Conservation (phyloP, 805 yeast species). For the Ogataea salicorniae region DNA sequence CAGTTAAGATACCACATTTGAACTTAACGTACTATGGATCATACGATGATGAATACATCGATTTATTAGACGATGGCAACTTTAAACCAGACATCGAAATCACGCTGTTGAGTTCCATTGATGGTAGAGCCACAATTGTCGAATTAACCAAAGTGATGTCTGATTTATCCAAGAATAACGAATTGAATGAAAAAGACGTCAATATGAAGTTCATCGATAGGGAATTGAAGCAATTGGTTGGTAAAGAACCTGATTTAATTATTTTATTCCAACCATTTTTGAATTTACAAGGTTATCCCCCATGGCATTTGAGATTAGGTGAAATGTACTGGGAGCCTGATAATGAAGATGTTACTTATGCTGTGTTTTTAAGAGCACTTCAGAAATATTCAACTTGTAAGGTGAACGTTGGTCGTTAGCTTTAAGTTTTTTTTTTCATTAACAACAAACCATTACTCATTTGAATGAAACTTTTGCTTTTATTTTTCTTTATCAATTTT, state of each 20-base stretch:
- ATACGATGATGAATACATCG: slow-evolving; percentile 29
- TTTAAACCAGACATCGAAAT: slow-evolving; percentile 40
- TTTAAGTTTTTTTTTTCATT: no score
- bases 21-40: slow-evolving; percentile 44
- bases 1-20: slow-evolving; percentile 63
- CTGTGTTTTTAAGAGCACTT: slow-evolving; percentile 75
- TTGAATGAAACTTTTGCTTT: no score
- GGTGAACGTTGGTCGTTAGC: slow-evolving; percentile 72
- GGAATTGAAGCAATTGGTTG: slow-evolving; percentile 68
- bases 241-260: slow-evolving; percentile 89
- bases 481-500: no score
- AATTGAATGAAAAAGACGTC: slow-evolving; percentile 60
- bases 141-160: slow-evolving; percentile 84
- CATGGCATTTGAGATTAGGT: slow-evolving; percentile 91
- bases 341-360: slow-evolving; percentile 72
- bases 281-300: slow-evolving; percentile 92
- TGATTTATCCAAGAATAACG: slow-evolving; percentile 58
- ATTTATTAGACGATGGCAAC: slow-evolving; percentile 16
- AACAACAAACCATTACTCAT: no score
- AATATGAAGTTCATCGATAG: slow-evolving; percentile 71
- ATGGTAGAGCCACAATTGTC: slow-evolving; percentile 87
- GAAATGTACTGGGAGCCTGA: slow-evolving; percentile 92
- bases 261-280: slow-evolving; percentile 80
- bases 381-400: slow-evolving; percentile 75
- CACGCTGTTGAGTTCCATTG: slow-evolving; percentile 63